These are phyloP conservation scores for Erythrobasidium hasegawianum DNA, from an alignment of 1,284 basidiomycete species.

Conservation along the genomic window DNA sequence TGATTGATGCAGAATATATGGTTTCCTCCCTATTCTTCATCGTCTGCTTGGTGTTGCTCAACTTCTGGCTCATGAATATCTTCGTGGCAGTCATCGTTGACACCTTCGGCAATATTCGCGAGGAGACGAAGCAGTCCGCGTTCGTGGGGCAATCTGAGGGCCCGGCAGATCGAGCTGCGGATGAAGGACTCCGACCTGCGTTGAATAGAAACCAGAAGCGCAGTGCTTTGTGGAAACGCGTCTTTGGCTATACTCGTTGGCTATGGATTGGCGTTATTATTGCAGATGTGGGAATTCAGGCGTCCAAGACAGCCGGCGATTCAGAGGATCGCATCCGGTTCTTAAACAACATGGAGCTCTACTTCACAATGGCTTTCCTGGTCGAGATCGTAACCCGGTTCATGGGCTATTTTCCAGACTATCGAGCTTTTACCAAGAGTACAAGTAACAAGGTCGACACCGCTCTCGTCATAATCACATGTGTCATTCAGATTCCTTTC, in stretches of 20 bases:
- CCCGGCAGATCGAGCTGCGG: background rate
- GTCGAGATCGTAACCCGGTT: conserved; percentile 80
- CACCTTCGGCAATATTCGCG: conserved; percentile 84
- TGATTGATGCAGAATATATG: conserved; percentile 90
- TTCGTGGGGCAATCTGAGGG: conserved; percentile 58
- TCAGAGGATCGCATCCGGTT: conserved; percentile 45
- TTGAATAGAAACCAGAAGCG: conserved; percentile 2
- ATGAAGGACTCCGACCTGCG: conserved; percentile 17
- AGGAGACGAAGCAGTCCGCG: conserved; percentile 84
- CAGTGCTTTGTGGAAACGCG: background rate
- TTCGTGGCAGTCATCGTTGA: conserved; percentile 96
- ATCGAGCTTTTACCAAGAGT: conserved; percentile 67
- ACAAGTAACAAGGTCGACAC: conserved; percentile 75
- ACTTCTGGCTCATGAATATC: conserved; percentile 64
- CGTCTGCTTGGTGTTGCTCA: conserved; percentile 72
- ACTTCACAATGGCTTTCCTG: conserved; percentile 79
- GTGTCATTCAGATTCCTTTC: conserved; percentile 78
- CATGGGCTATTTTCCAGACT: conserved; percentile 70
- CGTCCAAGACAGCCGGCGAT: conserved; percentile 63
- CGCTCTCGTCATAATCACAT: conserved; percentile 72
- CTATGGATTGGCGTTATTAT: conserved; percentile 69
- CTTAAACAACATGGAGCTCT: conserved; percentile 62
- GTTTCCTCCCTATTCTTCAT: conserved; percentile 85
- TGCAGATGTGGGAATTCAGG: conserved; percentile 66
- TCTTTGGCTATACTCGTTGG: conserved; percentile 1